Evolutionary conservation across 352 stramenopile genomes (phyloP), one percentile per base, ranked within the genome.

Genomic region (Globisporangium viniferum): DNA sequence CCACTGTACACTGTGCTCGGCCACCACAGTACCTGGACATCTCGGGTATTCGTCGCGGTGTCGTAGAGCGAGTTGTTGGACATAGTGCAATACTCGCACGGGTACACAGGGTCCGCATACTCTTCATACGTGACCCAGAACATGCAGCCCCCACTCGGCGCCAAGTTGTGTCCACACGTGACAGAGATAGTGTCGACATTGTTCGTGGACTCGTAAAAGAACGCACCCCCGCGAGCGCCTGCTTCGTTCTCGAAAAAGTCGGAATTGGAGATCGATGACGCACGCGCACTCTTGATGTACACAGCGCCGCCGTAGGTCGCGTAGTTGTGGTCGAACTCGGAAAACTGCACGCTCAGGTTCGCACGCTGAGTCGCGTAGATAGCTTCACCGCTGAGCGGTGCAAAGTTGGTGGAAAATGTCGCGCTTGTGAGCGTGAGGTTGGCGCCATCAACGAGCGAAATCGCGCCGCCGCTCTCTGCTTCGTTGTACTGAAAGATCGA

Each of bases 11-110:
- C 72, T 12, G 74, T 81, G 0, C 55, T 35, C 9, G 83, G 83
- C 83, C 83, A 92, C 83, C 83, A 92, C 59, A 84, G 67, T 5
- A 85, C 70, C 8, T 77, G 64, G 5, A 90, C 80, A 14, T 79
- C 68, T 8, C 80, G 69, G 1, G 83, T 87, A 66, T 92, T 92
- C 5, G 83, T 92, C 41, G 83, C 75, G 15, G 79, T 73, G 31
- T 88, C 66, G 57, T 92, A 92, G 1, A 84, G 44, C 22, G 68
- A 49, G 64, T 92, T 92, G 35, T 75, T 73, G 27, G 59, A 29
- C 68, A 90, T 79, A 0, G 14, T 58, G 29, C 81, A 90, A 9
- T 63, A 48, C 0, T 20, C 64, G 29, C 81, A 92, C 10, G 80
- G 79, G 20, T 81, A 66, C 1, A 78, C 41, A 1, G 72, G 63